Evolutionary conservation across 192 early-diverging fungal species (phyloP), one percentile per base, ranked within the genome.

Genomic region (Podila epigama): DNA sequence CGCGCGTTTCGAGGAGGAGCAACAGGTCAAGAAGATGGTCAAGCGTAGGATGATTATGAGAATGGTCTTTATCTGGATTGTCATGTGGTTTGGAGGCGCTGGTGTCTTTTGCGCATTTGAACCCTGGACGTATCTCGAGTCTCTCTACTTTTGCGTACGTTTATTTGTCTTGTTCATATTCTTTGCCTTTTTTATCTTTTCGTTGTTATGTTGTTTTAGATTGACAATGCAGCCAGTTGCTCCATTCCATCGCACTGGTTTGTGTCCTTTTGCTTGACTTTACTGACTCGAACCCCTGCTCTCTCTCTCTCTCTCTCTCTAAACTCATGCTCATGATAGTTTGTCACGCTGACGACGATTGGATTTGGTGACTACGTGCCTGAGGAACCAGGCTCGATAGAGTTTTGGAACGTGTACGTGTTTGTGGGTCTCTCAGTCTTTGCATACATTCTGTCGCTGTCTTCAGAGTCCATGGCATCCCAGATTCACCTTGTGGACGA

Each of bases 341-440:
- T 68, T 50, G 73, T 77, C 4, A 77, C 73, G 13, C 32, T 77
- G 39, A 77, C 73, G 9, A 77, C 73, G 16, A 77, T 77, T 55
- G 73, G 73, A 31, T 77, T 77, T 48, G 73, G 73, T 16, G 73
- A 77, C 33, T 68, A 60, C 48, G 73, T 77, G 16, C 73, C 73
- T 0, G n/a, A 20, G 22, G 22, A 60, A n/a, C 73, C 73, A 20
- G 73, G 66, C 2, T 58, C 73, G 50, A 77, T 77, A 22, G 73
- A 77, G 37, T 77, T 77, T 56, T 77, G 73, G 73, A 77, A 68
- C 22, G 73, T 77, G 4, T 77, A 77, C 25, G 73, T 77, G 6
- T 77, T 77, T 68, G 39, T 77, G 3, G 73, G 73, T 20, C 61
- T 77, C 4, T 25, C 66, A 0, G 66, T 77, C 20, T 77, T 77